A percentile compares a stretch with the other conserved stretches of the same genome.
These are phyloP conservation scores for Globisporangium rhizosaccharum DNA, from an alignment of 352 stramenopile genomes.

Conservation along the genomic window DNA sequence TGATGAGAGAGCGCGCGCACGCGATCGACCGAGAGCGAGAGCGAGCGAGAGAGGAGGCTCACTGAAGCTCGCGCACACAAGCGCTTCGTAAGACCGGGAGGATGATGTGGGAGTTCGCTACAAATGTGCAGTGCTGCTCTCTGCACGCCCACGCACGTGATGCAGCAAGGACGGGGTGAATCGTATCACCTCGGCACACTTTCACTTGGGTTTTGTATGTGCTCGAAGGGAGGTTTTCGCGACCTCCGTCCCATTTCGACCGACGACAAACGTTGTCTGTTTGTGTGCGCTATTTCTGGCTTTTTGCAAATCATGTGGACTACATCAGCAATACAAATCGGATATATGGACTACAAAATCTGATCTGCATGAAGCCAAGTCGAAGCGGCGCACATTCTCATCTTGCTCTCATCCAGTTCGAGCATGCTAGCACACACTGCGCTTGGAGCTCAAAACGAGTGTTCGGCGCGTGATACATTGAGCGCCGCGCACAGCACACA, in stretches of 20 bases:
- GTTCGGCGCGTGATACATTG: too few species aligned
- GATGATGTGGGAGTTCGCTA: conserved; percentile 4
- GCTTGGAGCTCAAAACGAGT: too few species aligned
- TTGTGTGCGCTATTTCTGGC: background rate
- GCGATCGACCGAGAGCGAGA: background rate
- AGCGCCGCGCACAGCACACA: too few species aligned
- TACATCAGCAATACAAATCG: too few species aligned
- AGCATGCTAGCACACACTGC: too few species aligned
- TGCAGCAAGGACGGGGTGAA: background rate
- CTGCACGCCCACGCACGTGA: background rate
- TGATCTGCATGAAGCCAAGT: too few species aligned
- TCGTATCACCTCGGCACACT: background rate
- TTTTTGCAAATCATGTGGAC: too few species aligned
- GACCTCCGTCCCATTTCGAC: conserved; percentile 7
- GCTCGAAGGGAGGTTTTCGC: background rate
- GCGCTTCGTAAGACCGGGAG: conserved; percentile 11
- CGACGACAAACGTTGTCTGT: conserved; percentile 5
- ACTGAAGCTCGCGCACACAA: too few species aligned
- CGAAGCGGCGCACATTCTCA: too few species aligned
- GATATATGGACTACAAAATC: too few species aligned
- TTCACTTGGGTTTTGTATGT: background rate
- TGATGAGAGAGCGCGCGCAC: too few species aligned
- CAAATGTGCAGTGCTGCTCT: conserved; percentile 1
- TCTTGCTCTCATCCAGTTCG: too few species aligned
- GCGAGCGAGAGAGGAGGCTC: background rate